Base-by-base conservation (phyloP, 129 eudicot species). In the Artemisia annua region DNA sequence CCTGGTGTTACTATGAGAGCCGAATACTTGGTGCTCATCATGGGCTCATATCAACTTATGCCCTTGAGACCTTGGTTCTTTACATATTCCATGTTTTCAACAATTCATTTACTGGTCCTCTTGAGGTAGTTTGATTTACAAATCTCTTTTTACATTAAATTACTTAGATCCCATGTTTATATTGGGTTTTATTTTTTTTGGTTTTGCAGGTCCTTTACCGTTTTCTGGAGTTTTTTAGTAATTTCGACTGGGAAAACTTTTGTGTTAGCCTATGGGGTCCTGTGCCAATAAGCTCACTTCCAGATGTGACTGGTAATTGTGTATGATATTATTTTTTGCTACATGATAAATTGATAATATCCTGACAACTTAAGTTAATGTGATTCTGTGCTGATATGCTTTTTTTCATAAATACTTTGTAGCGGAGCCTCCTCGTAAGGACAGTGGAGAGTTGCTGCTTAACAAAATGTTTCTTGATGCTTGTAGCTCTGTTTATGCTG, bases 261-360 rank as follows among this genome's bases (percentile, higher is more conserved):
- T 90, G 97, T 81, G 87, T 90, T 61, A 90, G 95, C 80, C 76
- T 90, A 73, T 87, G 94, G 95, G 97, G 97, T 39, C 97, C 97
- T 72, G 97, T 90, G 28, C 87, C 91, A 15, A 85, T 87, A 66
- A 83, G 82, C 66, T 83, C 91, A 15, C 89, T 90, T 50, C 97
- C 97, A 16, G 85, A 90, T 75, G 83, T 87, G 16, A 81, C 86
- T 43, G 95, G 97, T 90, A 85, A 79, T 32, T 49, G 86, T 75
- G 13, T 87, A 83, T 83, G 89, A 87, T 83, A 91, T 85, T 57
- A 5, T 16, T 83, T 63, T 14, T 8, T 14, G 35, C 7, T 35
- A 63, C 24, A 14, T 63, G 19, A 9, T n/a, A n/a, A n/a, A n/a
- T n/a, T n/a, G n/a, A n/a, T 39, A 14, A 35, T 63, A 26, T 0